These are phyloP conservation scores for Pestalotiopsis sp. DNA, from an alignment of 2,329 filamentous ascomycete species.

Conservation along the genomic window DNA sequence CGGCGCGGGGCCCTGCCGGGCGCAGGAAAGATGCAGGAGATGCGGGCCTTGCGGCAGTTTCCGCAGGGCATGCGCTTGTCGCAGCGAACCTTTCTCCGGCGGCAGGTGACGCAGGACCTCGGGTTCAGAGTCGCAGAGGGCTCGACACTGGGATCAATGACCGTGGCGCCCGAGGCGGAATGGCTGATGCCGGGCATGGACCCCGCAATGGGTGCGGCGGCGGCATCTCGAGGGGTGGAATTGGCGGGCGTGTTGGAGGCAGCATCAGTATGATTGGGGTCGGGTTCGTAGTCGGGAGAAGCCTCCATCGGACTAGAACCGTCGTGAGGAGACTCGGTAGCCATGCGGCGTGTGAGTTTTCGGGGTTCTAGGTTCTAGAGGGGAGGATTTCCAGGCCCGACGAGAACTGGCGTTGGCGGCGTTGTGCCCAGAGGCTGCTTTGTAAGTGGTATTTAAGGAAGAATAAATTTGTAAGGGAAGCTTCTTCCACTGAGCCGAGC, in stretches of 20 bases:
- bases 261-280: not conserved
- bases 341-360: not conserved
- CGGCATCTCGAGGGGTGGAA: conserved; percentile 8
- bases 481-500: not conserved
- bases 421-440: not conserved
- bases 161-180: conserved; percentile 29
- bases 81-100: conserved; percentile 69
- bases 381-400: not conserved
- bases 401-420: not conserved
- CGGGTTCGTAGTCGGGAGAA: conserved; percentile 4
- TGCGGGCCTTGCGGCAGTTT: conserved; percentile 72
- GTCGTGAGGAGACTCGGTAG: conserved; percentile 10
- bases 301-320: conserved; percentile 10
- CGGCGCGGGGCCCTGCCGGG: conserved; percentile 74
- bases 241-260: conserved; percentile 8
- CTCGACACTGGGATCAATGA: conserved; percentile 32
- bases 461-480: not conserved
- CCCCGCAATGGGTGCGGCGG: not conserved
- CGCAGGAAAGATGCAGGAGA: conserved; percentile 74
- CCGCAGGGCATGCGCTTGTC: conserved; percentile 78
- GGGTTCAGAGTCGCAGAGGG: conserved; percentile 34
- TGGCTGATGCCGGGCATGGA: conserved; percentile 15
- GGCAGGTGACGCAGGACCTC: conserved; percentile 53
- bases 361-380: not conserved
- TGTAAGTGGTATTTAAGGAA: not conserved